phyloP scores from a whole-genome alignment of 192 early-diverging fungal genomes.

The Coemansia asiatica region DNA sequence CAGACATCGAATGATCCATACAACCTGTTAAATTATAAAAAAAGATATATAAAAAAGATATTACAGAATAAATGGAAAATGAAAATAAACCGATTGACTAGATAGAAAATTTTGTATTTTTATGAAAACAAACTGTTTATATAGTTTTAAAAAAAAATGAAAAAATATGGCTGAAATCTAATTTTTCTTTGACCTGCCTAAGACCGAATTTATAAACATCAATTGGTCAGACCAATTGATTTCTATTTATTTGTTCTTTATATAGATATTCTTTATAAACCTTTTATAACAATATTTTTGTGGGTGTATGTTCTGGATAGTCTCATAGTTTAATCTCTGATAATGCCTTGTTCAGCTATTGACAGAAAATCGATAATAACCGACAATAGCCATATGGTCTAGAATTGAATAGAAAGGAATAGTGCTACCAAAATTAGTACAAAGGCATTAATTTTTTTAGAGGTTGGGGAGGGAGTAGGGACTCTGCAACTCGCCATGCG shows the following conservation, averaged over 20 bases:
- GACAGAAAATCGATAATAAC: not conserved
- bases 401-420: no score
- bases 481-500: not conserved
- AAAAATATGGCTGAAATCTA: not conserved
- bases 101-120: not conserved
- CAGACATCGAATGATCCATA: slow-evolving; percentile 2
- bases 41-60: not conserved
- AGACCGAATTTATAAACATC: not conserved
- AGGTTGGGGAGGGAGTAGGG: not conserved
- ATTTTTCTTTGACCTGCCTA: not conserved
- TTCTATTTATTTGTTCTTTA: slow-evolving; percentile 4
- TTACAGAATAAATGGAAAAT: not conserved
- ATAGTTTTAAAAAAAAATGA: not conserved
- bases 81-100: not conserved
- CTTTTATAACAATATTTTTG: not conserved
- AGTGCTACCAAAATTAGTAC: not conserved
- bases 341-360: not conserved
- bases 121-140: not conserved
- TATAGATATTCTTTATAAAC: not conserved
- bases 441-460: not conserved
- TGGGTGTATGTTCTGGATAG: not conserved
- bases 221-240: not conserved
- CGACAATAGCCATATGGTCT: not conserved
- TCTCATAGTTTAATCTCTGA: not conserved
- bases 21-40: not conserved